Conservation (phyloP, 768 basidiomycete species). For the Russula virescens region DNA sequence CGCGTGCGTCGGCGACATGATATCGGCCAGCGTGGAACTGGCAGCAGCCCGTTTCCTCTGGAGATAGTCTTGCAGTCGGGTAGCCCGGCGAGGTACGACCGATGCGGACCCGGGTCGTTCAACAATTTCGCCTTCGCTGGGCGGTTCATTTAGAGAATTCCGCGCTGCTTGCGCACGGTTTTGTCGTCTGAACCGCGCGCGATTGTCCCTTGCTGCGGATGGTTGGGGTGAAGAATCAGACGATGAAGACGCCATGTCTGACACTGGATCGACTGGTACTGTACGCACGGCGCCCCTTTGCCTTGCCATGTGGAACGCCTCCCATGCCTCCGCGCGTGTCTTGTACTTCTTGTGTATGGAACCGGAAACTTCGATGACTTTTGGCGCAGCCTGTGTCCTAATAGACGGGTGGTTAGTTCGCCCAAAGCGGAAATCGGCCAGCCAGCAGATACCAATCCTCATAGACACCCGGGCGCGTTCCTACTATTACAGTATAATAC, state of each 20-base stretch:
- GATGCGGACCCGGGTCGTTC: too few species aligned
- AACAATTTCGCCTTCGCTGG: not conserved
- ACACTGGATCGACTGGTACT: not conserved
- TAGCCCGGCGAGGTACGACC: not conserved
- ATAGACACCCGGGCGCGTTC: conserved; percentile 12
- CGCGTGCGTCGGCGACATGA: not conserved
- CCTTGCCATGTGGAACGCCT: conserved; percentile 3
- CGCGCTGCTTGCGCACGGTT: not conserved
- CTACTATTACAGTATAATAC: conserved; percentile 13
- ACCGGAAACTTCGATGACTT: conserved; percentile 8
- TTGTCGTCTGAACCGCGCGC: not conserved
- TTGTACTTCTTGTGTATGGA: conserved; percentile 12
- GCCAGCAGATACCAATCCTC: conserved; percentile 15
- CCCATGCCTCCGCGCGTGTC: conserved; percentile 1
- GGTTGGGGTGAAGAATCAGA: not conserved
- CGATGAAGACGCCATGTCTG: not conserved
- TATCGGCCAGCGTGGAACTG: too few species aligned
- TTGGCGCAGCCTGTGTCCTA: conserved; percentile 13
- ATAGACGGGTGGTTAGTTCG: not conserved
- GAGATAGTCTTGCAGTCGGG: not conserved
- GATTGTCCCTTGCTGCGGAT: not conserved
- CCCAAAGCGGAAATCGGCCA: not conserved
- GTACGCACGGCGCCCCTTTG: not conserved
- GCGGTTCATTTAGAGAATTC: too few species aligned
- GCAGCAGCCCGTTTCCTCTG: not conserved